Evolutionary conservation across 176 grass and related monocot species (phyloP), one percentile per base, ranked within the genome.

Genomic region (Aechmea fasciata): DNA sequence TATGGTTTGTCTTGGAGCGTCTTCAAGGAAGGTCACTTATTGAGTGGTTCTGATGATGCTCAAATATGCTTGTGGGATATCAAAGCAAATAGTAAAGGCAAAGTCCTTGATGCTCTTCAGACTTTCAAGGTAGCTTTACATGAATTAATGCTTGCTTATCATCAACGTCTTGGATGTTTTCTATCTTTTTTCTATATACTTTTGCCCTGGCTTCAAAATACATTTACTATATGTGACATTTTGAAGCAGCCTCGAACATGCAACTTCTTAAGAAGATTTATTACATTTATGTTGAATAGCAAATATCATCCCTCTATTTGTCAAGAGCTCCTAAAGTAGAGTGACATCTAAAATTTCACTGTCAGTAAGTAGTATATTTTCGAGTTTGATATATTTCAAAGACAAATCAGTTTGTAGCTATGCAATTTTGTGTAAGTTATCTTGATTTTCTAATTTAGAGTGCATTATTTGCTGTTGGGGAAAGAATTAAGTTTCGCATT

Each of bases 1-100:
- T 99, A 93, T 92, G 94, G 94, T 55, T 81, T 99, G 52, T 99
- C 94, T 9, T 99, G 94, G 94, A 99, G 94, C 67, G 51, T 87
- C 49, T 90, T 99, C 75, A 99, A 99, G 77, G 87, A 93, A 57
- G 94, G 94, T 0, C 82, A 99, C 88, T 75, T 99, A 78, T 85
- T 99, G 57, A 99, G 94, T 83, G 90, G 94, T 69, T 99, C 94
- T 68, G 94, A 99, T 71, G 94, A 90, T 84, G 82, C 90, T 72
- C 94, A 93, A 79, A 93, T 93, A 50, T 99, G 94, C 75, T 77
- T 99, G 71, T 93, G 90, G 90, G 90, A 93, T 57, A 93, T 88
- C 69, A 90, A 85, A 81, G 72, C 77, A 25, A 90, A 83, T 69
- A 81, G 82, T 84, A 88, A 84, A 81, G 90, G 90, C 52, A 99